A percentile compares a stretch with the other conserved stretches of the same genome.
phyloP scores from a whole-genome alignment of 208 protist species.

The Leishmania major region DNA sequence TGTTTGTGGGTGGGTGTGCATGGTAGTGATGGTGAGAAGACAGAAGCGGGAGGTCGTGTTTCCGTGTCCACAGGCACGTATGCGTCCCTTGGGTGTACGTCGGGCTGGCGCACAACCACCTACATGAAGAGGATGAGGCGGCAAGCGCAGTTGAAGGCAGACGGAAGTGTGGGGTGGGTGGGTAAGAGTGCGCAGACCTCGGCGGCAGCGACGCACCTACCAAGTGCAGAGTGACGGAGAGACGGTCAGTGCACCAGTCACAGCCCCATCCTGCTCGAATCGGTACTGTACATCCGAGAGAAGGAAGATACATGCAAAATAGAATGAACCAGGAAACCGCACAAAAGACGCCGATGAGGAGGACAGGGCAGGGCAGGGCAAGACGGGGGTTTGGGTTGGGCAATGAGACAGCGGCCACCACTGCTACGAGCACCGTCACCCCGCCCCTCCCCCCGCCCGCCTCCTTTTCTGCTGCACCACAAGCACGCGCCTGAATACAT shows the following conservation, averaged over 20 bases:
- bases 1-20: background rate
- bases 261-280: background rate
- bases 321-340: background rate
- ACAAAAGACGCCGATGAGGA: background rate
- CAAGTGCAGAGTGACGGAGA: background rate
- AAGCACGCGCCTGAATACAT: background rate
- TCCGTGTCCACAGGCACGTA: background rate
- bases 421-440: background rate
- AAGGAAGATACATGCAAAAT: background rate
- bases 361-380: background rate
- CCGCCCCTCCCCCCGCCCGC: background rate
- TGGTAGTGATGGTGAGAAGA: background rate
- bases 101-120: background rate
- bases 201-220: background rate
- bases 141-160: background rate
- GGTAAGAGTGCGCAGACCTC: background rate
- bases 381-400: no score
- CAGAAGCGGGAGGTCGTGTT: background rate
- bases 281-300: background rate
- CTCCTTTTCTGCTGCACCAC: no score
- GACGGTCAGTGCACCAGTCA: background rate
- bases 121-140: background rate
- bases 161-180: background rate
- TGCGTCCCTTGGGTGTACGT: background rate
- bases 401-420: background rate